These are phyloP conservation scores for Rhynchosporium secalis DNA, from an alignment of 2,329 filamentous ascomycete species.

Conservation along the genomic window DNA sequence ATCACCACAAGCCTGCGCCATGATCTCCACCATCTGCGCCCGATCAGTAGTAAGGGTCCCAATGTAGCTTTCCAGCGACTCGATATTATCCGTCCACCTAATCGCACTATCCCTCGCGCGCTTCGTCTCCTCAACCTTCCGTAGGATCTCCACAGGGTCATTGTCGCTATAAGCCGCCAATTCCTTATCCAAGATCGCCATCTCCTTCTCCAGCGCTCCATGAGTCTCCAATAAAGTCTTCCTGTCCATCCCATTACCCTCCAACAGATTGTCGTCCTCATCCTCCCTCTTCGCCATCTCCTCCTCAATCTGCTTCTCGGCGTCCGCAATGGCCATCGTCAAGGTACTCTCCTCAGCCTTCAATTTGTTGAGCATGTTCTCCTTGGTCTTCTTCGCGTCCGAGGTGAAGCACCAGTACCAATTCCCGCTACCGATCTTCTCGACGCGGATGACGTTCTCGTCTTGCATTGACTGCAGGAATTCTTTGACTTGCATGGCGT, in stretches of 20 bases:
- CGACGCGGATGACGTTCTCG: constrained; percentile 61
- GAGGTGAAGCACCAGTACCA: constrained; percentile 71
- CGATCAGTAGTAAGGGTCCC: constrained; percentile 37
- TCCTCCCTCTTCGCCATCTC: constrained; percentile 41
- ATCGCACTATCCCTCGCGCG: constrained; percentile 35
- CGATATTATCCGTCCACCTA: constrained; percentile 40
- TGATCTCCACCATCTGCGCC: constrained; percentile 40
- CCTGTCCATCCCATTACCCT: constrained; percentile 33
- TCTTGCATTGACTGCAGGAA: constrained; percentile 62
- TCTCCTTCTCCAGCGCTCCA: constrained; percentile 35
- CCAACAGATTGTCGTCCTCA: constrained; percentile 40
- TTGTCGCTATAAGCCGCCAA: constrained; percentile 37
- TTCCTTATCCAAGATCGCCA: constrained; percentile 36
- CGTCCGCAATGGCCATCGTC: constrained; percentile 38
- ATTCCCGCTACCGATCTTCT: constrained; percentile 70
- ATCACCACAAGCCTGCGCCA: constrained; percentile 46
- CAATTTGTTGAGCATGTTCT: constrained; percentile 42
- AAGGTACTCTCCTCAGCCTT: constrained; percentile 41
- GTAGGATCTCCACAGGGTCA: constrained; percentile 37
- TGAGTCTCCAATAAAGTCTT: constrained; percentile 35
- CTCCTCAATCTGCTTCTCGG: constrained; percentile 40
- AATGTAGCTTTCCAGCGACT: constrained; percentile 37
- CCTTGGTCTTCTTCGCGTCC: constrained; percentile 52
- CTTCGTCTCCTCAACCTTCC: constrained; percentile 36
- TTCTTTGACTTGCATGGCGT: constrained; percentile 67